Conservation (phyloP, 208 protist genomes). For the Phytomonas sp. region DNA sequence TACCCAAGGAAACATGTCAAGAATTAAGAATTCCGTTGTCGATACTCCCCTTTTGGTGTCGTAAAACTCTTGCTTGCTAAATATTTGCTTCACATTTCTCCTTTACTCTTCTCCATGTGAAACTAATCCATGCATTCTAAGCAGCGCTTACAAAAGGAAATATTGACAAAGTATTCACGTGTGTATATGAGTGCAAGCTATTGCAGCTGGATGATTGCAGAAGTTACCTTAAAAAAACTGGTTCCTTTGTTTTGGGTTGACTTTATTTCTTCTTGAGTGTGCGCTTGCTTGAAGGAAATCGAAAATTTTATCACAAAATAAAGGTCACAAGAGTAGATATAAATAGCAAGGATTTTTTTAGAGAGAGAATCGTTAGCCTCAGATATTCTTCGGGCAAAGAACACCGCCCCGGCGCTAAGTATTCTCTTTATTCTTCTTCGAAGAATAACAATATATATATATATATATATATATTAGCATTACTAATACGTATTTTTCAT, state of each 20-base stretch:
- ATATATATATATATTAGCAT: slow-evolving; percentile 5
- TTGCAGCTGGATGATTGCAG: background rate
- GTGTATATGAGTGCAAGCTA: background rate
- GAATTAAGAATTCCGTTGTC: background rate
- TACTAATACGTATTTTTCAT: background rate
- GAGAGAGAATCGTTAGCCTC: slow-evolving; percentile 1
- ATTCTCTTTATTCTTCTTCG: slow-evolving; percentile 1
- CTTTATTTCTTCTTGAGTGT: slow-evolving; percentile 9
- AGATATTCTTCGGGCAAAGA: background rate
- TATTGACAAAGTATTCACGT: background rate
- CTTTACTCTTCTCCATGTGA: slow-evolving; percentile 1
- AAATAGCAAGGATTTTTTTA: slow-evolving; percentile 1
- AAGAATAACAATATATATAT: background rate
- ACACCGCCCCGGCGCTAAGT: background rate
- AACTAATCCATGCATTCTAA: background rate
- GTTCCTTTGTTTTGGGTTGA: background rate
- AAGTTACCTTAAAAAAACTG: background rate
- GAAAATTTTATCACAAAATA: background rate
- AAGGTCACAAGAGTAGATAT: background rate
- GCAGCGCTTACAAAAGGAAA: background rate
- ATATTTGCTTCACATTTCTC: background rate
- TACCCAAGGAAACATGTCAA: background rate
- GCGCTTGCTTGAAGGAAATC: background rate
- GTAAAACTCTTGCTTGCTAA: slow-evolving; percentile 2
- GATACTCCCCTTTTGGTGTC: background rate